These are phyloP conservation scores for Tardiomyces depauwii DNA, from an alignment of 1,139 yeast genomes.

Conservation along the genomic window DNA sequence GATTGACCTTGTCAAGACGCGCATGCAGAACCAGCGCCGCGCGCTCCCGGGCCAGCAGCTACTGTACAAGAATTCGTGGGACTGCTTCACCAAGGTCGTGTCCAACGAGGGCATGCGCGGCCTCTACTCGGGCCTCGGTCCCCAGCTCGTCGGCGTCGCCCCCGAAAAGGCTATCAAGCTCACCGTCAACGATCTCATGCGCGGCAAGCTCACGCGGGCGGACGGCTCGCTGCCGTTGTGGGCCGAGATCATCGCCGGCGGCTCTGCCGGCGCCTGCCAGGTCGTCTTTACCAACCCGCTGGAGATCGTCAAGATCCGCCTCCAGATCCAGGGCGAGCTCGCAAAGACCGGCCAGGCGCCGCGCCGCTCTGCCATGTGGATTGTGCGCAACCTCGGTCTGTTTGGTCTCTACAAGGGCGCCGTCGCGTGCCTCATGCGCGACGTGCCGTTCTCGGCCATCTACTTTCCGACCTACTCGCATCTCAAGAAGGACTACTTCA, in stretches of 20 bases:
- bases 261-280: slow-evolving; percentile 93
- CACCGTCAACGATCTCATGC: slow-evolving; percentile 82
- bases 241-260: slow-evolving; percentile 81
- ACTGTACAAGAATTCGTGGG: slow-evolving; percentile 67
- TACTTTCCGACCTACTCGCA: slow-evolving; percentile 97
- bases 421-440: slow-evolving; percentile 82
- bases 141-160: slow-evolving; percentile 93
- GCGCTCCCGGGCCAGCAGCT: slow-evolving; percentile 38
- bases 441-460: slow-evolving; percentile 94
- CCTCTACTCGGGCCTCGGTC: slow-evolving; percentile 87
- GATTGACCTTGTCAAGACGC: slow-evolving; percentile 88
- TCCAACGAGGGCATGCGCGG: slow-evolving; percentile 75
- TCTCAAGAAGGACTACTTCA: slow-evolving; percentile 69
- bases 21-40: slow-evolving; percentile 93
- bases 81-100: slow-evolving; percentile 74
- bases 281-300: slow-evolving; percentile 93
- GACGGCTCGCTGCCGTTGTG: slow-evolving; percentile 48
- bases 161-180: slow-evolving; percentile 97
- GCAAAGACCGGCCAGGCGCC: slow-evolving; percentile 34
- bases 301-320: slow-evolving; percentile 89
- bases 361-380: slow-evolving; percentile 51
- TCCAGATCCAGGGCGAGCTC: slow-evolving; percentile 85
- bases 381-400: slow-evolving; percentile 70
- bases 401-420: slow-evolving; percentile 89
- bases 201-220: slow-evolving; percentile 55